Evolutionary conservation across 257 asterid species (phyloP), one percentile per base, ranked within the genome.

Genomic region (Fraxinus quadrangulata): DNA sequence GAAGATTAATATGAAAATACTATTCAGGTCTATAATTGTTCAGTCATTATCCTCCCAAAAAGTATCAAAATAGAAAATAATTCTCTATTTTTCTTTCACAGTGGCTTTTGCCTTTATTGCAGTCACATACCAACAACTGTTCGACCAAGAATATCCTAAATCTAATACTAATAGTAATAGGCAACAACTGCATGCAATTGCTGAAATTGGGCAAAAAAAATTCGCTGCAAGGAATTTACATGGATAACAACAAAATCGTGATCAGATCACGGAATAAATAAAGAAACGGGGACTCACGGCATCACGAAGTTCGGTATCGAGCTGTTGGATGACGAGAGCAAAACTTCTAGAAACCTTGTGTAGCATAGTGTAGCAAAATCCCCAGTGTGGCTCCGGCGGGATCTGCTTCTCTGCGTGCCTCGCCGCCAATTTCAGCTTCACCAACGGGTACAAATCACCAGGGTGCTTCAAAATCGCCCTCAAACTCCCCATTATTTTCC

Each of bases 361-460:
- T 72, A 94, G 98, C 97, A 92, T 89, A 36, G 83, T 7, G 88
- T 94, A 94, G 77, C 99, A 94, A 84, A 94, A 94, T 76, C 89
- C 93, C 98, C 97, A 94, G 88, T 94, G 97, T 37, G 97, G 96
- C 89, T 91, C 88, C 78, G 90, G 78, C 73, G 94, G 97, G 85
- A 92, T 94, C 96, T 91, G 98, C 88, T 89, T 92, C 85, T 83
- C 98, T 79, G 96, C 96, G 34, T 81, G 86, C 70, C 89, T 81
- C 77, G 79, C 87, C 47, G 96, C 97, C 74, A 86, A 61, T 80
- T 92, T 94, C 81, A 94, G 79, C 87, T 92, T 94, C 77, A 92
- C 67, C 90, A 94, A 33, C 82, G 98, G 98, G 70, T 87, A 90
- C 78, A 94, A 65, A 82, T 94, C 97, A 63, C 90, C 98, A 65